Percentiles rank a stretch among this genome's conserved stretches.
phyloP scores from a whole-genome alignment of 192 early-diverging fungal species.

The Haplosporangium gracile region DNA sequence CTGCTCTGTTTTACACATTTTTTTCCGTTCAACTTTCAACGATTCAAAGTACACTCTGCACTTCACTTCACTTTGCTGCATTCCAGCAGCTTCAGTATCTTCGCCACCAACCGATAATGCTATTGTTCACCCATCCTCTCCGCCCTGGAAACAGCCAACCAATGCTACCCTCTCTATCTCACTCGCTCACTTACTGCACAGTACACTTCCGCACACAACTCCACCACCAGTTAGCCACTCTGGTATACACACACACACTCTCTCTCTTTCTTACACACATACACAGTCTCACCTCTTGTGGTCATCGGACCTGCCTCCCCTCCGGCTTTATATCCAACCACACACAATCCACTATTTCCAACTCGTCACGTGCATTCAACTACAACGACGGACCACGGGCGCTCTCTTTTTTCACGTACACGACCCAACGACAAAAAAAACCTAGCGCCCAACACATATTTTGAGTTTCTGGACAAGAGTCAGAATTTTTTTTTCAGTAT shows the following conservation, averaged over 20 bases:
- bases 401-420: not conserved
- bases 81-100: not conserved
- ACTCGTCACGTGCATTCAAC: not conserved
- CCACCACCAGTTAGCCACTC: not conserved
- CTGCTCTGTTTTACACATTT: not conserved
- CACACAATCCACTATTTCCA: not conserved
- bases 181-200: not conserved
- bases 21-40: not conserved
- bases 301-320: slow-evolving; percentile 1
- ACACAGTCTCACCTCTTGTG: not conserved
- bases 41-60: not conserved
- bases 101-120: not conserved
- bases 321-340: not conserved
- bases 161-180: not conserved
- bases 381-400: not conserved
- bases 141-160: not conserved
- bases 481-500: slow-evolving; percentile 4
- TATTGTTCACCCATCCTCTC: not conserved
- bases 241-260: not conserved
- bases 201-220: not conserved
- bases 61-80: not conserved
- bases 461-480: slow-evolving; percentile 7
- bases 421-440: not conserved
- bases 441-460: not conserved
- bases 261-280: not conserved